Percentiles rank a stretch among this genome's conserved stretches.
Evolutionary conservation across 164 flowering plant genomes (phyloP).

Genomic region (Vitis labrusca): DNA sequence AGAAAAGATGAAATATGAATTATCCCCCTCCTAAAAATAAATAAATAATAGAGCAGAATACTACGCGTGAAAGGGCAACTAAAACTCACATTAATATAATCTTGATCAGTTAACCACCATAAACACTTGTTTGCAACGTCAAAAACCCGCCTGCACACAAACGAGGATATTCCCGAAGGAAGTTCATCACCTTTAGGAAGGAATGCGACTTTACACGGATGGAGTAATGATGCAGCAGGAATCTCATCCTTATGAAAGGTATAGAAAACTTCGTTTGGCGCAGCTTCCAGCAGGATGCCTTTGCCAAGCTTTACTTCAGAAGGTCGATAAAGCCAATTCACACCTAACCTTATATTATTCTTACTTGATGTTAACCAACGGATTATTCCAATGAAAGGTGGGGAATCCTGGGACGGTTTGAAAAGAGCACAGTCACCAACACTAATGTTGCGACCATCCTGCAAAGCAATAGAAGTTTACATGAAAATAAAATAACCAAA

Average conservation of each 20-base stretch:
- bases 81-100: constrained; percentile 75
- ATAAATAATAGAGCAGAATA: not conserved
- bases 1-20: constrained; percentile 5
- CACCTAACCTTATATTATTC: constrained; percentile 47
- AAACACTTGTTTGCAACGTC: constrained; percentile 76
- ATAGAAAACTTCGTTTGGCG: constrained; percentile 91
- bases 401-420: constrained; percentile 72
- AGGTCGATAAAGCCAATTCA: constrained; percentile 94
- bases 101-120: constrained; percentile 95
- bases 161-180: constrained; percentile 82
- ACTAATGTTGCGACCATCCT: constrained; percentile 87
- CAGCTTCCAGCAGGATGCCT: constrained; percentile 71
- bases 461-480: constrained; percentile 9
- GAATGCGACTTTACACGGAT: constrained; percentile 98
- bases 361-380: constrained; percentile 43
- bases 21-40: not conserved
- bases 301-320: constrained; percentile 81
- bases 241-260: constrained; percentile 93
- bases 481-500: not conserved
- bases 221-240: constrained; percentile 89
- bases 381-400: constrained; percentile 88
- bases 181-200: constrained; percentile 89
- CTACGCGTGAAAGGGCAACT: not conserved
- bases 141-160: constrained; percentile 89
- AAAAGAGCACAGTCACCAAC: constrained; percentile 96